phyloP scores from a whole-genome alignment of 73 alveolate genomes.

The Paramecium tetraurelia region DNA sequence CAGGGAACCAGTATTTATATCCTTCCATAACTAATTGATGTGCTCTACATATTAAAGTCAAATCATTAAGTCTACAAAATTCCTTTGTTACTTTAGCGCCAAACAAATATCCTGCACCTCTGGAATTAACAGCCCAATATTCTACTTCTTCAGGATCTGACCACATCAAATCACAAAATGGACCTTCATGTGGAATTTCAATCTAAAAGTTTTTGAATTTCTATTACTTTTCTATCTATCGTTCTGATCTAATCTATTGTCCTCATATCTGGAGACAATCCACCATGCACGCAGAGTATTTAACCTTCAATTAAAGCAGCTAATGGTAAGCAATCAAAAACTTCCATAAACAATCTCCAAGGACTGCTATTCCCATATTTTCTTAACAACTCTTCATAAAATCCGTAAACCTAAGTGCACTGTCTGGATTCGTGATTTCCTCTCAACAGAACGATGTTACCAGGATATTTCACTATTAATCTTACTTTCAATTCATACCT shows the following conservation, averaged over 20 bases:
- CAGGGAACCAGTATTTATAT: constrained; percentile 83
- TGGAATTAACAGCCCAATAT: constrained; percentile 78
- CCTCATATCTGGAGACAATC: constrained; percentile 87
- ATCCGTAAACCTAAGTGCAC: constrained; percentile 69
- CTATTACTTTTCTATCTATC: constrained; percentile 66
- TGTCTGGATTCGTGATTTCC: constrained; percentile 66
- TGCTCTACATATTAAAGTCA: constrained; percentile 83
- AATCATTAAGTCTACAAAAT: constrained; percentile 77
- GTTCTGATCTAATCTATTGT: constrained; percentile 84
- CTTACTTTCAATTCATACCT: constrained; percentile 29
- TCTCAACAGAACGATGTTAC: constrained; percentile 54
- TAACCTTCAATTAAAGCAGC: constrained; percentile 87
- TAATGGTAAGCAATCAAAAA: constrained; percentile 71
- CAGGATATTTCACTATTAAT: constrained; percentile 52
- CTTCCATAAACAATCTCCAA: constrained; percentile 81
- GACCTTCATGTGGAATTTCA: constrained; percentile 89
- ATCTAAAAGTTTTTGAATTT: neutral
- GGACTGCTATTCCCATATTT: constrained; percentile 89
- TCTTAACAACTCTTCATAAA: constrained; percentile 80
- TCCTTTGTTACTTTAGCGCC: constrained; percentile 77
- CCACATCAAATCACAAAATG: constrained; percentile 91
- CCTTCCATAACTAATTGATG: constrained; percentile 87
- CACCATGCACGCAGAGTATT: constrained; percentile 95
- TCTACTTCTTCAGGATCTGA: constrained; percentile 90
- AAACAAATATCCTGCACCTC: constrained; percentile 66